Evolutionary conservation across 2,329 filamentous ascomycete species (phyloP).

Genomic region (Aureobasidium sp.): DNA sequence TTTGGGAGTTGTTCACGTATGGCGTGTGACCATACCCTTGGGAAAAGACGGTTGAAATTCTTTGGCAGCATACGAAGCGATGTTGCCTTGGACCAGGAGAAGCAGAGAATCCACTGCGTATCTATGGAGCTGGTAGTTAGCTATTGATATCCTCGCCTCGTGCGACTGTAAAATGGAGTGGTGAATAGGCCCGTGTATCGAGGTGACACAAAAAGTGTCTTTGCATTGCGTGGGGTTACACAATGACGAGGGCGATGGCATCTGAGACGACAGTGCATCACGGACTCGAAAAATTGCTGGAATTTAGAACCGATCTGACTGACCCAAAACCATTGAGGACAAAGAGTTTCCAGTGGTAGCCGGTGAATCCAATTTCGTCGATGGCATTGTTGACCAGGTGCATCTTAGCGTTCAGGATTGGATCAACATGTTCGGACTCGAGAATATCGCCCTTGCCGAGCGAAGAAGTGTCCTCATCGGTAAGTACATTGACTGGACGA

Average conservation of each 20-base stretch:
- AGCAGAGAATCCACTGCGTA: slow-evolving; percentile 49
- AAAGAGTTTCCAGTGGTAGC: slow-evolving; percentile 53
- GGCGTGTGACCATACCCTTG: slow-evolving; percentile 14
- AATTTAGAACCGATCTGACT: slow-evolving; percentile 15
- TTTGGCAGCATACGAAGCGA: slow-evolving; percentile 49
- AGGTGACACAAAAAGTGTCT: background rate
- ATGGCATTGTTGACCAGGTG: slow-evolving; percentile 60
- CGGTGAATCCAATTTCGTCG: slow-evolving; percentile 48
- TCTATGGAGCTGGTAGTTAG: background rate
- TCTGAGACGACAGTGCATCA: background rate
- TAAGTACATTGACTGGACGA: background rate
- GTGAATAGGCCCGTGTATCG: background rate
- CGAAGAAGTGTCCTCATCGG: background rate
- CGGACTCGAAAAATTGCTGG: too few species aligned
- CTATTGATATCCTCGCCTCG: background rate
- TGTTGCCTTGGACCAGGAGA: slow-evolving; percentile 56
- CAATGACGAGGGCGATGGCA: too few species aligned
- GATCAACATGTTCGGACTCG: slow-evolving; percentile 51
- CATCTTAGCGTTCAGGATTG: slow-evolving; percentile 60
- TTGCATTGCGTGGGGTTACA: background rate
- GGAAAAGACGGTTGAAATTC: slow-evolving; percentile 53
- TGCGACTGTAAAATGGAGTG: background rate
- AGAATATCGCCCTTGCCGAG: slow-evolving; percentile 46
- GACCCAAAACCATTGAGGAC: slow-evolving; percentile 55
- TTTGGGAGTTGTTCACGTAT: too few species aligned